Evolutionary conservation across 1,284 basidiomycete species (phyloP).

Genomic region (Dichomitus squalens): DNA sequence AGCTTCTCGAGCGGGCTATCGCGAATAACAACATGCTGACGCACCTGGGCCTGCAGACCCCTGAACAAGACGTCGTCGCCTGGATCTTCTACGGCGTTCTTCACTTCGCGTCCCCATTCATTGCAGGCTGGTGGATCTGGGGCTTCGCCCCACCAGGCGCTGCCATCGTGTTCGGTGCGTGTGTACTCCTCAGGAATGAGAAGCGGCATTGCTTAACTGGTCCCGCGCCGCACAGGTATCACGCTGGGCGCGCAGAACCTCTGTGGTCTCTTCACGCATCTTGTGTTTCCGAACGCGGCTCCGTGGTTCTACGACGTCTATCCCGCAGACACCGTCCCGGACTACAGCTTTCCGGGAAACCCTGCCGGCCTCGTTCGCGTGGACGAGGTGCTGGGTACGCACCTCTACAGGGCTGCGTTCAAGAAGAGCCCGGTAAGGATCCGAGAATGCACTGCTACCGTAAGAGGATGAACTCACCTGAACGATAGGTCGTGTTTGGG

Average conservation of each 20-base stretch:
- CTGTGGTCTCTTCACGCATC: neutral
- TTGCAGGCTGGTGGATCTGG: neutral
- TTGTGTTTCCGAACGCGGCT: neutral
- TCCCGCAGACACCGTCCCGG: neutral
- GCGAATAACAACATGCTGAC: neutral
- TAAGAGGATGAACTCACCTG: neutral
- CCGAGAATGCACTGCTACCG: neutral
- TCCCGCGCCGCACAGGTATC: neutral
- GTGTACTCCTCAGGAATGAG: neutral
- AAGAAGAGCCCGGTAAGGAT: neutral
- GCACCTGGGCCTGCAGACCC: neutral
- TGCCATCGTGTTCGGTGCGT: constrained; percentile 1
- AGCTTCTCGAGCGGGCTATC: neutral
- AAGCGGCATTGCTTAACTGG: neutral
- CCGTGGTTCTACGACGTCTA: neutral
- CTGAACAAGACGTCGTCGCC: neutral
- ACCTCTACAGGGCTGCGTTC: neutral
- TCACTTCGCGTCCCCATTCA: neutral
- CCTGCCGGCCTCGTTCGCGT: neutral
- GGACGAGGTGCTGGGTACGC: neutral
- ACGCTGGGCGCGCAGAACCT: neutral
- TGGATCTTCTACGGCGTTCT: neutral
- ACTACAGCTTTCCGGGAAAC: neutral
- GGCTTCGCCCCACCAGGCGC: neutral
- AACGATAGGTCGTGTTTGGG: neutral